phyloP scores from a whole-genome alignment of 2,329 filamentous ascomycete species.

The Venturia carpophila region DNA sequence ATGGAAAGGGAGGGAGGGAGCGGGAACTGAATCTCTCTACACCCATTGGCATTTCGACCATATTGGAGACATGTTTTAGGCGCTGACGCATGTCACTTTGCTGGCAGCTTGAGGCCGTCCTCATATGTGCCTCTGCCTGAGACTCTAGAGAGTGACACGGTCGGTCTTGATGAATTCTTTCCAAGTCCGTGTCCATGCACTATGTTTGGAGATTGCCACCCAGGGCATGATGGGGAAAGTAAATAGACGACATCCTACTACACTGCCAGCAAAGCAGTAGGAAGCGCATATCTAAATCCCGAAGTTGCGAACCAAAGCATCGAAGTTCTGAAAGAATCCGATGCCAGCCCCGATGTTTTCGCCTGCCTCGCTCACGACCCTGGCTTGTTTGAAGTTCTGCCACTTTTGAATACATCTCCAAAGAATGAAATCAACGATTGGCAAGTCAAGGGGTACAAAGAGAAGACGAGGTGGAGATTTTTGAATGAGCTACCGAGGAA shows the following conservation, averaged over 20 bases:
- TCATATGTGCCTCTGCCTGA: constrained; percentile 33
- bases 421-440: constrained; percentile 28
- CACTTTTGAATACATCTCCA: constrained; percentile 24
- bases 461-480: constrained; percentile 24
- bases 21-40: neutral
- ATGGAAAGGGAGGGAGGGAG: constrained; percentile 27
- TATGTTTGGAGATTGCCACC: constrained; percentile 27
- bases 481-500: constrained; percentile 35
- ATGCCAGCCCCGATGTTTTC: constrained; percentile 26
- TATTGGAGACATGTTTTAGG: constrained; percentile 42
- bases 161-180: constrained; percentile 25
- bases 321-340: constrained; percentile 35
- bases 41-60: constrained; percentile 42
- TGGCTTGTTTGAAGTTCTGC: constrained; percentile 33
- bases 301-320: constrained; percentile 32
- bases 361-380: constrained; percentile 27
- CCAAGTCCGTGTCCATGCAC: constrained; percentile 29
- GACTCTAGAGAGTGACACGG: constrained; percentile 7
- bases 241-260: constrained; percentile 25
- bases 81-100: constrained; percentile 38
- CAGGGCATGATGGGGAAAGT: constrained; percentile 20
- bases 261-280: constrained; percentile 2
- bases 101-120: constrained; percentile 33
- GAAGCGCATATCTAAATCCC: constrained; percentile 13
- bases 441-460: constrained; percentile 26